Conservation (phyloP, 1,284 basidiomycete species). For the Ustilago shanxiensis region DNA sequence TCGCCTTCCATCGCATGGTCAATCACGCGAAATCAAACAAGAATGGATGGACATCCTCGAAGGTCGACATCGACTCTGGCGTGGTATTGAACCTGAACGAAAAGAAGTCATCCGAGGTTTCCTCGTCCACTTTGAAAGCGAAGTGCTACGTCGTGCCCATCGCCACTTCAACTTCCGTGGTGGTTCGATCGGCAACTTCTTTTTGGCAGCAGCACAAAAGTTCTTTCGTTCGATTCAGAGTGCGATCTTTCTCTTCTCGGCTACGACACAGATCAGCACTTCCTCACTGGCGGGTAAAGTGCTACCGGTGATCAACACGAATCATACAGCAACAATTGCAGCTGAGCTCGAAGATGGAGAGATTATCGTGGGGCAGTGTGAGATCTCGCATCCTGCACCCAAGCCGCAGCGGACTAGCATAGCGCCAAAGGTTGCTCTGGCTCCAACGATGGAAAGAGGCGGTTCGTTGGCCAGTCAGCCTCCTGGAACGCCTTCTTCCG, state of each 20-base stretch:
- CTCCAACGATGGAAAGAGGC: constrained; percentile 7
- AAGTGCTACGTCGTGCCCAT: constrained; percentile 82
- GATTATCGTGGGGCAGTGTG: constrained; percentile 91
- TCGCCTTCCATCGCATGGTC: constrained; percentile 79
- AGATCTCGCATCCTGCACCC: constrained; percentile 88
- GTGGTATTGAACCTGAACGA: constrained; percentile 88
- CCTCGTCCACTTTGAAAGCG: constrained; percentile 85
- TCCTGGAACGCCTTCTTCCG: constrained; percentile 45
- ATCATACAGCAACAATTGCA: constrained; percentile 97
- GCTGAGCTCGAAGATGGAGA: constrained; percentile 84
- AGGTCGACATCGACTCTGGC: constrained; percentile 85
- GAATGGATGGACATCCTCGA: constrained; percentile 94
- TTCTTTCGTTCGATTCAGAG: constrained; percentile 74
- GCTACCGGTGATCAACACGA: constrained; percentile 93
- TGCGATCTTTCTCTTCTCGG: constrained; percentile 94
- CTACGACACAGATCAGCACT: constrained; percentile 79
- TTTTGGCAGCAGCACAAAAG: constrained; percentile 63
- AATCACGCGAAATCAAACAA: constrained; percentile 83
- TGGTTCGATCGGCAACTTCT: constrained; percentile 65
- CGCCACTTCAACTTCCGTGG: constrained; percentile 68
- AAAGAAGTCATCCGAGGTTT: constrained; percentile 85
- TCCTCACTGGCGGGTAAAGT: constrained; percentile 73
- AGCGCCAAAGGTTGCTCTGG: neutral
- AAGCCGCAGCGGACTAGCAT: constrained; percentile 8
- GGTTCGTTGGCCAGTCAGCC: constrained; percentile 11